Percentiles rank a stretch among this genome's conserved stretches.
phyloP scores from a whole-genome alignment of 768 basidiomycete species.

The Termitomyces sp. region DNA sequence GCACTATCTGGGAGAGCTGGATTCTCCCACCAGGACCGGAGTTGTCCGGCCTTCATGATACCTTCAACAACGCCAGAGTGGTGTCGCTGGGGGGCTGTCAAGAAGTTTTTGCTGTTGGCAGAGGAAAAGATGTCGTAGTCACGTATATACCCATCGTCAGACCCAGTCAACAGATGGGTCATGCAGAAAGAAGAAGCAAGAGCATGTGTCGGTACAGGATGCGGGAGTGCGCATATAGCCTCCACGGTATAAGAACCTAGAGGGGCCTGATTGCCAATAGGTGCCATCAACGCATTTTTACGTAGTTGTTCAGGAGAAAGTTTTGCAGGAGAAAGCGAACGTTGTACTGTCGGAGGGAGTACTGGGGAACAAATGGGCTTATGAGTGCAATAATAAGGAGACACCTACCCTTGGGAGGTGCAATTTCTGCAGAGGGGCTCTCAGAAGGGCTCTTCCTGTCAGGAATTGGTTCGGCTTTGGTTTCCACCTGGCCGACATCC shows the following conservation, averaged over 20 bases:
- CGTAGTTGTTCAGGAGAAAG: constrained; percentile 42
- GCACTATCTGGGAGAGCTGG: constrained; percentile 32
- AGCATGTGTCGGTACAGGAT: constrained; percentile 85
- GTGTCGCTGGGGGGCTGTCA: constrained; percentile 85
- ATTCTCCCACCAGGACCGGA: constrained; percentile 92
- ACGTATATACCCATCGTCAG: constrained; percentile 90
- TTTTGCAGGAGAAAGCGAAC: constrained; percentile 39
- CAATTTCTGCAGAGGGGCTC: constrained; percentile 9
- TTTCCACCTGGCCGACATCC: constrained; percentile 21
- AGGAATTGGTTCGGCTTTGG: constrained; percentile 20
- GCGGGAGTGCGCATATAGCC: constrained; percentile 88
- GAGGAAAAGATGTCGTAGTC: constrained; percentile 89
- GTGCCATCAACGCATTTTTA: constrained; percentile 38
- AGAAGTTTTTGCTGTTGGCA: constrained; percentile 82
- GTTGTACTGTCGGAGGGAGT: constrained; percentile 22
- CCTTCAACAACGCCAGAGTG: constrained; percentile 91
- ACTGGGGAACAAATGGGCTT: constrained; percentile 8
- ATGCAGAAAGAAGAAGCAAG: constrained; percentile 84
- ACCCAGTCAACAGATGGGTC: constrained; percentile 86
- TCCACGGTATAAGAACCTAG: constrained; percentile 82
- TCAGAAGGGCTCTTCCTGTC: constrained; percentile 9
- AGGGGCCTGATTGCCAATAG: constrained; percentile 24
- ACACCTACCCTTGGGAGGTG: constrained; percentile 12
- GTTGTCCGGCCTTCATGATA: constrained; percentile 84
- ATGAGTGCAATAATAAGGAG: not conserved